phyloP scores from a whole-genome alignment of 371 early-diverging fungal genomes.

The Mortierella sp. region DNA sequence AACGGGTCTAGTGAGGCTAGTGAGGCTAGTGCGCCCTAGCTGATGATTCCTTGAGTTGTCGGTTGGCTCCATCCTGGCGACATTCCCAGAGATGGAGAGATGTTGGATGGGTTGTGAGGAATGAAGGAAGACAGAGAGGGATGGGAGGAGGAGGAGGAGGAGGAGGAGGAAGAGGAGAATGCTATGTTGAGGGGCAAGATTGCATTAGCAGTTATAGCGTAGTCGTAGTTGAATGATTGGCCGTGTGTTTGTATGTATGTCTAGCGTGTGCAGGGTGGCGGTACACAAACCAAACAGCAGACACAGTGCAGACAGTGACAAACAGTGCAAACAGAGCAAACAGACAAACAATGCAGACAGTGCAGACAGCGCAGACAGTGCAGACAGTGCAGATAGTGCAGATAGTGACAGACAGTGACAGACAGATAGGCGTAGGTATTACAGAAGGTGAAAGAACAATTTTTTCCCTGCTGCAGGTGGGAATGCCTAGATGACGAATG shows the following conservation, averaged over 20 bases:
- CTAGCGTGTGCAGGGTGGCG: no score
- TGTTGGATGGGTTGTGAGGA: not conserved
- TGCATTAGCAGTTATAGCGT: not conserved
- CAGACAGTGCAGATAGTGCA: no score
- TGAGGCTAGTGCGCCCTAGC: not conserved
- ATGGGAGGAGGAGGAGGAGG: not conserved
- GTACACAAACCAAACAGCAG: no score
- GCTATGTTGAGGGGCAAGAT: conserved; percentile 78
- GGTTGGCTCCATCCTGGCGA: conserved; percentile 17
- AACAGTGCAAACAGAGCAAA: not conserved
- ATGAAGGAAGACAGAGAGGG: not conserved
- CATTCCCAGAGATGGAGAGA: not conserved
- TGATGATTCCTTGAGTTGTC: conserved; percentile 1
- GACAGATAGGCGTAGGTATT: no score
- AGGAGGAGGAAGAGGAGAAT: not conserved
- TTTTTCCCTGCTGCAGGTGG: not conserved
- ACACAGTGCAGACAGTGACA: not conserved
- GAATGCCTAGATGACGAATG: not conserved
- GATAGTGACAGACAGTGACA: not conserved
- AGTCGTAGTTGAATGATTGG: no score
- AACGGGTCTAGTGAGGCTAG: not conserved
- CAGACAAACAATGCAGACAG: not conserved
- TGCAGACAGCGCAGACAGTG: not conserved
- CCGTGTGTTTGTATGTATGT: not conserved
- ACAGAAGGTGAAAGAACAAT: no score